Conservation (phyloP, 495 filamentous ascomycete genomes). For the Aspergillus avenaceus region DNA sequence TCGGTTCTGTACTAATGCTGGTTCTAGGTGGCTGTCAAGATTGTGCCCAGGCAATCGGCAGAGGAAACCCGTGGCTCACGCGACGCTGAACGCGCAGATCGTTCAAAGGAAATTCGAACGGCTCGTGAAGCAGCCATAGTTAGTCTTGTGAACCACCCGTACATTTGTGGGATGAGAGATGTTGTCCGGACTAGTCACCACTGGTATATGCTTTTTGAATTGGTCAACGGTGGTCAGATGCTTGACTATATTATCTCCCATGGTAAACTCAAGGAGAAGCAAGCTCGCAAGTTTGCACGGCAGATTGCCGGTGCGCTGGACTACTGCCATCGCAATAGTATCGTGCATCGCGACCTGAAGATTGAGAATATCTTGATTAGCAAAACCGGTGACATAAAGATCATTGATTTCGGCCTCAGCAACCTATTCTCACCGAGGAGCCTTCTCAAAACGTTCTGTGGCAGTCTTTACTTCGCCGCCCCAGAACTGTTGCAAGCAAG, state of each 20-base stretch:
- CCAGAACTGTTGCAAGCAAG: conserved; percentile 91
- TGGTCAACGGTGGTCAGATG: conserved; percentile 99
- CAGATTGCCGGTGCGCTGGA: conserved; percentile 98
- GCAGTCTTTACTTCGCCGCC: conserved; percentile 96
- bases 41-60: conserved; percentile 84
- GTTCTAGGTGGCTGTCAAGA: conserved; percentile 87
- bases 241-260: conserved; percentile 99
- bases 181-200: conserved; percentile 94
- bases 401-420: conserved; percentile 98
- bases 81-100: conserved; percentile 83
- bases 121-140: conserved; percentile 96
- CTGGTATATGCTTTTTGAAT: conserved; percentile 99
- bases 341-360: conserved; percentile 96
- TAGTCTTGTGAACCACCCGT: conserved; percentile 88
- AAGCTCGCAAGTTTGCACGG: conserved; percentile 93
- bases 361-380: conserved; percentile 99
- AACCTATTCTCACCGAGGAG: conserved; percentile 88
- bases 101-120: conserved; percentile 94
- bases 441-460: conserved; percentile 95
- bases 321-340: conserved; percentile 98
- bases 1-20: conserved; percentile 2
- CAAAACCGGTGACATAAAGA: conserved; percentile 99
- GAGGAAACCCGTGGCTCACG: conserved; percentile 78
- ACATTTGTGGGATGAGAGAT: conserved; percentile 95
- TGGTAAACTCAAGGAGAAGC: conserved; percentile 95